These are phyloP conservation scores for Gossypium aridum DNA, from an alignment of 441 rosid genomes.

Conservation along the genomic window DNA sequence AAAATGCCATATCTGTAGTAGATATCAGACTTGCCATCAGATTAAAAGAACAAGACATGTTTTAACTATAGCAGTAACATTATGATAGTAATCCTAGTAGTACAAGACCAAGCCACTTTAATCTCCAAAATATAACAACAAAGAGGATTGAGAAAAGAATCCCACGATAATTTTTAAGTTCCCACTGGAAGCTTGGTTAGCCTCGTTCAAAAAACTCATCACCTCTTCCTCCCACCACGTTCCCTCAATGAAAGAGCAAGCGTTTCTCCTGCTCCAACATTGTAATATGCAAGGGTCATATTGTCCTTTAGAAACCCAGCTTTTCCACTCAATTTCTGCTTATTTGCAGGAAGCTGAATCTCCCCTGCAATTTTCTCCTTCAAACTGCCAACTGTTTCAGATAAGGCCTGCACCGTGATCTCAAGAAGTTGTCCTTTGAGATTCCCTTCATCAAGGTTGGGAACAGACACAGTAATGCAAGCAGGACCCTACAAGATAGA, in stretches of 20 bases:
- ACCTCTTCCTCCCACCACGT: slow-evolving; percentile 97
- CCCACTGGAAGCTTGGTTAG: slow-evolving; percentile 23
- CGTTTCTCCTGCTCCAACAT: slow-evolving; percentile 64
- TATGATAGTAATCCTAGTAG: slow-evolving; percentile 10
- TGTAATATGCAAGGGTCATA: slow-evolving; percentile 88
- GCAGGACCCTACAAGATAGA: slow-evolving; percentile 62
- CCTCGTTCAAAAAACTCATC: slow-evolving; percentile 16
- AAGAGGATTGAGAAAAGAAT: slow-evolving; percentile 8
- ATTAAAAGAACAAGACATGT: slow-evolving; percentile 5
- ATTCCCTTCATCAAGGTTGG: slow-evolving; percentile 81
- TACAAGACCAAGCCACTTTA: slow-evolving; percentile 18
- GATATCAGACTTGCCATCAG: slow-evolving; percentile 23
- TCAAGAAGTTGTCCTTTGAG: slow-evolving; percentile 76
- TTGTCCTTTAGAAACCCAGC: slow-evolving; percentile 96
- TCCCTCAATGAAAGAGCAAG: slow-evolving; percentile 77
- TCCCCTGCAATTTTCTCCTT: slow-evolving; percentile 98
- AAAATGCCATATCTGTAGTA: slow-evolving; percentile 31
- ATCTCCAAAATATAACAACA: slow-evolving; percentile 17
- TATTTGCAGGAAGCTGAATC: slow-evolving; percentile 88
- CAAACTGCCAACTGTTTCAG: slow-evolving; percentile 84
- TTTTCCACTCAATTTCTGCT: slow-evolving; percentile 95
- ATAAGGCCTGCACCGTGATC: slow-evolving; percentile 68
- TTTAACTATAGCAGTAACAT: neutral
- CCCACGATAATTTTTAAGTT: slow-evolving; percentile 9
- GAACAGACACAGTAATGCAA: slow-evolving; percentile 58